Evolutionary conservation across 2,329 filamentous ascomycete species (phyloP).

Genomic region (Cladosporium halotolerans): DNA sequence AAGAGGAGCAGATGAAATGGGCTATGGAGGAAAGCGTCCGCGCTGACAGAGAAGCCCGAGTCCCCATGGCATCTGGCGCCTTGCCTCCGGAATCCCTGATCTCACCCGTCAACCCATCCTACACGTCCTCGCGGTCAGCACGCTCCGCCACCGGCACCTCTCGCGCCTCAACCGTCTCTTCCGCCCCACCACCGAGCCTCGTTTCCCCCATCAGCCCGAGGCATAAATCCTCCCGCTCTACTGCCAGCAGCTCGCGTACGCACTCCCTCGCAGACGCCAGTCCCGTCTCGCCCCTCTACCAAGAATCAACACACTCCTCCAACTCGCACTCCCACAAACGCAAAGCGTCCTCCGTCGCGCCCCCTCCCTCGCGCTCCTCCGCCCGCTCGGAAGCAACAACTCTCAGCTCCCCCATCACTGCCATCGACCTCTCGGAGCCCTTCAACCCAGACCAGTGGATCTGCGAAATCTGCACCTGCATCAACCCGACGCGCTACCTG

Average conservation of each 20-base stretch:
- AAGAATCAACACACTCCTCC: not conserved
- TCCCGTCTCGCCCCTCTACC: slow-evolving; percentile 11
- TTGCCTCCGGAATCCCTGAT: slow-evolving; percentile 9
- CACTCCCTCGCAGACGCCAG: slow-evolving; percentile 3
- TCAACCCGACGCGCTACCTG: slow-evolving; percentile 54
- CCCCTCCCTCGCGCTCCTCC: slow-evolving; percentile 10
- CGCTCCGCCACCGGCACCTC: not conserved
- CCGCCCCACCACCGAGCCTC: slow-evolving; percentile 1
- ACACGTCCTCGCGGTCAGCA: not conserved
- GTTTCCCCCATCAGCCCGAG: slow-evolving; percentile 8
- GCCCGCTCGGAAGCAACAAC: not conserved
- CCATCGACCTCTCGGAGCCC: slow-evolving; percentile 29
- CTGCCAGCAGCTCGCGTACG: not conserved
- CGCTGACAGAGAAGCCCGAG: not conserved
- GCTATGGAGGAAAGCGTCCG: slow-evolving; percentile 29
- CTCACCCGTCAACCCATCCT: slow-evolving; percentile 13
- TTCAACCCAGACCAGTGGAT: slow-evolving; percentile 44
- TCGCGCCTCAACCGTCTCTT: not conserved
- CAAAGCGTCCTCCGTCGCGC: slow-evolving; percentile 1
- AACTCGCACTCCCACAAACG: slow-evolving; percentile 10
- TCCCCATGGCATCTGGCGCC: not conserved
- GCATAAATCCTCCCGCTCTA: not conserved
- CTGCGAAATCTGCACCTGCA: slow-evolving; percentile 56
- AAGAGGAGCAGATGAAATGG: slow-evolving; percentile 34
- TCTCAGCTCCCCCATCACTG: slow-evolving; percentile 16